Conservation (phyloP, 2,329 filamentous ascomycete genomes). For the Aspergillus ruber region DNA sequence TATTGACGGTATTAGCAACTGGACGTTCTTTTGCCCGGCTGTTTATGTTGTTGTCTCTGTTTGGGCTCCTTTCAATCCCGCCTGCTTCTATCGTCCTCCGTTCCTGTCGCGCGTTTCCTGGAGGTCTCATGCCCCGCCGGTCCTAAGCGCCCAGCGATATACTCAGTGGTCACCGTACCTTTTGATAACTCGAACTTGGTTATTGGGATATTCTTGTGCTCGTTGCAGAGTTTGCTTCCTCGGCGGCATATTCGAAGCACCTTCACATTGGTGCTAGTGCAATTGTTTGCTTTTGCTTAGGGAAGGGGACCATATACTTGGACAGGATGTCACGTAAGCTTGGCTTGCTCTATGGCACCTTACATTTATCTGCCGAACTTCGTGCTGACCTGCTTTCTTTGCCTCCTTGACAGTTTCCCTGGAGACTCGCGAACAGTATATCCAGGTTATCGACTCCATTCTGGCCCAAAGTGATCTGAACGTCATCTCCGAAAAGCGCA, state of each 20-base stretch:
- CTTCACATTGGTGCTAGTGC: slow-evolving; percentile 7
- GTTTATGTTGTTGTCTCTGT: slow-evolving; percentile 4
- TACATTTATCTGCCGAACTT: not conserved
- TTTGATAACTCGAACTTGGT: not conserved
- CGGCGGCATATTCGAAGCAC: not conserved
- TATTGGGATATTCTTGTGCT: not conserved
- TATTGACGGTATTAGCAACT: slow-evolving; percentile 5
- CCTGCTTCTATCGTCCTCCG: not conserved
- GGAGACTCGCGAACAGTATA: slow-evolving; percentile 46
- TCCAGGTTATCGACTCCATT: slow-evolving; percentile 57
- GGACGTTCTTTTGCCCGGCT: slow-evolving; percentile 11
- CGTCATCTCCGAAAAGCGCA: slow-evolving; percentile 59
- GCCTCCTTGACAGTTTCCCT: slow-evolving; percentile 37
- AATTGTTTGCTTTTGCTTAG: slow-evolving; percentile 2
- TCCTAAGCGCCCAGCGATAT: slow-evolving; percentile 32
- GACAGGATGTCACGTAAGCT: slow-evolving; percentile 34
- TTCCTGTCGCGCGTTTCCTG: not conserved
- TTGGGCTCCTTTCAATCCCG: slow-evolving; percentile 4
- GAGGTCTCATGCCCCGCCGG: slow-evolving; percentile 28
- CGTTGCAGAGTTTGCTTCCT: not conserved
- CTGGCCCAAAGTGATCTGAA: slow-evolving; percentile 55
- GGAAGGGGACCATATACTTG: slow-evolving; percentile 3
- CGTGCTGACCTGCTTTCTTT: slow-evolving; percentile 16
- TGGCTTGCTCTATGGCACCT: slow-evolving; percentile 10
- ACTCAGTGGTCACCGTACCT: slow-evolving; percentile 8